phyloP scores from a whole-genome alignment of 345 rosid species.

The thale cress (Arabidopsis thaliana) region TAIR10.1 NC_003070.9:83501-84000 shows the following conservation, averaged over 20 bases:
- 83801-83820: too few relatives aligned
- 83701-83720: not conserved
- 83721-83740: not conserved
- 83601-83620: conserved; percentile 82
- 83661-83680: conserved; percentile 87
- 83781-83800: too few relatives aligned
- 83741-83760: too few relatives aligned
- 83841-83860: not conserved
- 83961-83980: conserved; percentile 48
- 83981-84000: conserved; percentile 59
- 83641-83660: conserved; percentile 89
- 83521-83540: conserved; percentile 61
- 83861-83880: conserved; percentile 3
- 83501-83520: conserved; percentile 57
- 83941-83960: conserved; percentile 68
- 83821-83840: not conserved
- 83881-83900: conserved; percentile 87
- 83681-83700: not conserved
- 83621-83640: conserved; percentile 87
- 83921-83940: conserved; percentile 63
- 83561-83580: conserved; percentile 68
- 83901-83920: conserved; percentile 60
- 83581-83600: conserved; percentile 63
- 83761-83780: too few relatives aligned
- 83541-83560: conserved; percentile 67